Evolutionary conservation across 352 stramenopile genomes (phyloP).

Genomic region (Phytopythium kandeliae): DNA sequence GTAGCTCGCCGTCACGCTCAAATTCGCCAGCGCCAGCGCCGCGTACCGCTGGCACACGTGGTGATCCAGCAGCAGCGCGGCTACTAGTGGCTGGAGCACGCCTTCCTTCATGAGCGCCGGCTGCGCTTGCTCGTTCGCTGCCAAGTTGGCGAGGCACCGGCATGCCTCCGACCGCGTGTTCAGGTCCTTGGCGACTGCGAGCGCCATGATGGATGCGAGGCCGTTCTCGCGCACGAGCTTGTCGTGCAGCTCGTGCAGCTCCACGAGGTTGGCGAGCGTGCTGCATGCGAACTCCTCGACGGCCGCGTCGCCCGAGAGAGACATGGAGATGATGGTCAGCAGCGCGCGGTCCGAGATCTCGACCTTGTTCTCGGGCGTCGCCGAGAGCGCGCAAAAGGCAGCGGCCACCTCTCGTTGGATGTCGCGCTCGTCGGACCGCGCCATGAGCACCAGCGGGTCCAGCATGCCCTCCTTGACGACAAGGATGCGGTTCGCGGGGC

Average conservation of each 20-base stretch:
- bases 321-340: slow-evolving; percentile 94
- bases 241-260: slow-evolving; percentile 92
- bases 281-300: slow-evolving; percentile 93
- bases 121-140: slow-evolving; percentile 92
- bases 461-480: slow-evolving; percentile 94
- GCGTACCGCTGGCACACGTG: slow-evolving; percentile 93
- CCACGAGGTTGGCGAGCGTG: slow-evolving; percentile 94
- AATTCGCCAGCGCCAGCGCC: slow-evolving; percentile 91
- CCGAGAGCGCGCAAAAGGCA: slow-evolving; percentile 93
- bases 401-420: slow-evolving; percentile 91
- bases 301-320: slow-evolving; percentile 85
- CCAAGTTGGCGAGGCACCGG: slow-evolving; percentile 93
- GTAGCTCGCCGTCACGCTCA: slow-evolving; percentile 90
- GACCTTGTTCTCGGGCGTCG: slow-evolving; percentile 94
- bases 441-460: slow-evolving; percentile 95
- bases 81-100: slow-evolving; percentile 87
- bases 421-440: slow-evolving; percentile 87
- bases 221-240: slow-evolving; percentile 94
- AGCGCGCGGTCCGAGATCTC: slow-evolving; percentile 93
- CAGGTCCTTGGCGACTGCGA: slow-evolving; percentile 86
- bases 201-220: slow-evolving; percentile 88
- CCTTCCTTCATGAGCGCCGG: slow-evolving; percentile 90
- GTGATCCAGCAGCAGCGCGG: slow-evolving; percentile 82
- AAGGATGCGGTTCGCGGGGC: slow-evolving; percentile 75
- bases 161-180: slow-evolving; percentile 91